Evolutionary conservation across 2,329 filamentous ascomycete species (phyloP).

Genomic region (Hymenoscyphus albidus): DNA sequence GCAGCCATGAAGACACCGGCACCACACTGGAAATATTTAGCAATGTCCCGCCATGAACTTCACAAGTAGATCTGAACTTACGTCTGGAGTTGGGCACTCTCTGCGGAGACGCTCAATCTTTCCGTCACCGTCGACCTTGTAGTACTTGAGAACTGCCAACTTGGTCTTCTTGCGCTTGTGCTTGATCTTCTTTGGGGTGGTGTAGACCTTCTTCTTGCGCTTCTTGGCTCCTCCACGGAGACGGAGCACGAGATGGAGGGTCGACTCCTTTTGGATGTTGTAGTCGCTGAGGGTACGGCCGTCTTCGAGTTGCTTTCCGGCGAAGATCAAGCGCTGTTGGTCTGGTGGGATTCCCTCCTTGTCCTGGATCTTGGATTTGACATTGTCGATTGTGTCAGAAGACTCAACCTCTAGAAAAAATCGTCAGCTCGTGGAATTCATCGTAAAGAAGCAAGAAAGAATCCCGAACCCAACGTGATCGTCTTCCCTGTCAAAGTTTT

Average conservation of each 20-base stretch:
- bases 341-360: constrained; percentile 99
- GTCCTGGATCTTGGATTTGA: constrained; percentile 98
- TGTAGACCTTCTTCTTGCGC: constrained; percentile 99
- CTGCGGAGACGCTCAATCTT: constrained; percentile 99
- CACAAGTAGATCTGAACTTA: constrained; percentile 45
- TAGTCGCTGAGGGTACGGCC: constrained; percentile 98
- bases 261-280: constrained; percentile 99
- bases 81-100: constrained; percentile 90
- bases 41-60: constrained; percentile 3
- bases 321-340: constrained; percentile 99
- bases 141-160: constrained; percentile 99
- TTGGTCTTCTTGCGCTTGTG: constrained; percentile 99
- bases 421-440: too few relatives aligned
- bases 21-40: constrained; percentile 69
- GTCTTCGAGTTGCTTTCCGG: constrained; percentile 99
- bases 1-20: constrained; percentile 99
- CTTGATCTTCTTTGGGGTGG: constrained; percentile 99
- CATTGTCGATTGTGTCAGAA: constrained; percentile 99
- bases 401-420: constrained; percentile 79
- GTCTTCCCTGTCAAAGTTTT: constrained; percentile 48
- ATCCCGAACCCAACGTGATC: too few relatives aligned
- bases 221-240: constrained; percentile 99
- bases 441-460: too few relatives aligned
- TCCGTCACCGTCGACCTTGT: constrained; percentile 99
- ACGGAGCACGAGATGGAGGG: constrained; percentile 95